Evolutionary conservation across 148 eudicot species (phyloP), one percentile per base, ranked within the genome.

Genomic region (Fagopyrum homotropicum): DNA sequence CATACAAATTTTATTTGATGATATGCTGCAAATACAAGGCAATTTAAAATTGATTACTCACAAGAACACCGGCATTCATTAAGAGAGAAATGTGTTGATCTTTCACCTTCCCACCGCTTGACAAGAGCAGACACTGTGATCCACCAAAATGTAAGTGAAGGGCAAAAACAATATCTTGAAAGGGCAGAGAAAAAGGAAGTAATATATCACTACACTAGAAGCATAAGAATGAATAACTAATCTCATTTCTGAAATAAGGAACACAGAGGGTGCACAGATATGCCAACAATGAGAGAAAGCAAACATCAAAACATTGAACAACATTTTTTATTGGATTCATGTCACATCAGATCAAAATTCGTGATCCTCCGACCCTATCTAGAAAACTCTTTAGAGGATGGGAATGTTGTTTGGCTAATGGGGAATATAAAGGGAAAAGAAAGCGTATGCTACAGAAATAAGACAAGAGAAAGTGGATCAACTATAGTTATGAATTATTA

Each of bases 21-120:
- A 26, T 26, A 9, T 29, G 12, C 11, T 61, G 44, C 68, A 61
- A 29, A 61, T 26, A 61, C 4, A 61, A 61, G 9, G 44, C 2
- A 29, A 43, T 61, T 29, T 19, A 4, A 69, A 10, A 49, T 35
- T 15, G 26, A 69, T 55, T 8, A 84, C 96, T 90, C 79, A 95
- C 99, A 30, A 95, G 86, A 74, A 95, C 84, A 48, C 99, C 97
- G 45, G 96, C 96, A 84, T 84, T 90, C 35, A 95, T 91, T 72
- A 95, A 77, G 66, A 89, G 88, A 79, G 97, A 86, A 72, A 95
- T 80, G 79, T 95, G 91, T 43, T 83, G 91, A 79, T 95, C 99
- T 75, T 89, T 92, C 83, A 92, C 92, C 81, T 87, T 89, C 54
- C 97, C 99, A 75, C 90, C 93, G 6, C 74, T 56, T 52, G 96